A percentile compares a stretch with the other conserved stretches of the same genome.
These are phyloP conservation scores for Schizophyllum amplum DNA, from an alignment of 1,284 basidiomycete genomes.

Conservation along the genomic window DNA sequence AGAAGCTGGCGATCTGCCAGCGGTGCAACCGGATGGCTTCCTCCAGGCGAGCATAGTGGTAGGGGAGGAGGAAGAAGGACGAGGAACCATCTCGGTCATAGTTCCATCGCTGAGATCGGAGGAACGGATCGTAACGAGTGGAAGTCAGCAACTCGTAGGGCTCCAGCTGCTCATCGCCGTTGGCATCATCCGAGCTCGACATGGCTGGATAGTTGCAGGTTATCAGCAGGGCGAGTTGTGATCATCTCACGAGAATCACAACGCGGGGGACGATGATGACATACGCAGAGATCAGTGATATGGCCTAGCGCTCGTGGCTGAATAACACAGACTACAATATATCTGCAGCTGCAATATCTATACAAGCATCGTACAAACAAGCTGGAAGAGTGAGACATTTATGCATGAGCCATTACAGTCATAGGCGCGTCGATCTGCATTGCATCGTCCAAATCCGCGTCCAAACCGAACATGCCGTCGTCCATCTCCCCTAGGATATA, in stretches of 20 bases:
- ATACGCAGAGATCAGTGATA: no score
- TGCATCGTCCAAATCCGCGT: background rate
- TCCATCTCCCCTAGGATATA: slow-evolving; percentile 93
- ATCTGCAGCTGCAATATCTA: no score
- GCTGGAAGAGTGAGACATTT: no score
- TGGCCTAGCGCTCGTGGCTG: no score
- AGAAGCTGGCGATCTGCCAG: slow-evolving; percentile 34
- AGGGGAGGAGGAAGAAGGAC: slow-evolving; percentile 48
- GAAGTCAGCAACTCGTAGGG: slow-evolving; percentile 35
- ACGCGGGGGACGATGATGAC: no score
- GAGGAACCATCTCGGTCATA: slow-evolving; percentile 41
- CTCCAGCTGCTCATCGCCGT: no score
- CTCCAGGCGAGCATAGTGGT: slow-evolving; percentile 50
- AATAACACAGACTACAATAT: no score
- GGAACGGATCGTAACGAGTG: slow-evolving; percentile 46
- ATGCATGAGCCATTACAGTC: background rate
- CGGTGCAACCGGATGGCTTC: slow-evolving; percentile 39
- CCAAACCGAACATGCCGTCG: slow-evolving; percentile 48
- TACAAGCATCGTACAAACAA: no score
- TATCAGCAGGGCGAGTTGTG: no score
- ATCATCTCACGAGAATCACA: no score
- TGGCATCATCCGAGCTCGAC: no score
- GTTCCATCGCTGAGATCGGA: slow-evolving; percentile 47
- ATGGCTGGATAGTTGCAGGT: no score
- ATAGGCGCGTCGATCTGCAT: background rate